Evolutionary conservation across 768 basidiomycete species (phyloP).

Genomic region (Mycena crocata): DNA sequence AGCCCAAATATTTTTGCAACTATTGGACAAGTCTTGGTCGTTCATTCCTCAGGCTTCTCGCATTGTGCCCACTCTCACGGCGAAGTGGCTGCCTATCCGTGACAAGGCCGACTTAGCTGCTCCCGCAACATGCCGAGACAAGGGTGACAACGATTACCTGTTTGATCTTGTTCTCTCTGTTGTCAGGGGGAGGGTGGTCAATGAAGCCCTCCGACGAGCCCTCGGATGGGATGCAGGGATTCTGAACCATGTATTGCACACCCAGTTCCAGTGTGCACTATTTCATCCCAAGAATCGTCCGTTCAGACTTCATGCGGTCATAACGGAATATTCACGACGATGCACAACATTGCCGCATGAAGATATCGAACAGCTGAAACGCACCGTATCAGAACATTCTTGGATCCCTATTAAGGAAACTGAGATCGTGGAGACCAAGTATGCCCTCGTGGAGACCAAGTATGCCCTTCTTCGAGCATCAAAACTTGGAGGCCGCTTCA

Average conservation of each 20-base stretch:
- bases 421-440: conserved; percentile 8
- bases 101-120: background rate
- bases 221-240: conserved; percentile 27
- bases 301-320: conserved; percentile 6
- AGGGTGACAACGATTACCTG: background rate
- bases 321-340: conserved; percentile 24
- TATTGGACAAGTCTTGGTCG: conserved; percentile 23
- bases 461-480: conserved; percentile 20
- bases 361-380: conserved; percentile 15
- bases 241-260: conserved; percentile 9
- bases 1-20: conserved; percentile 17
- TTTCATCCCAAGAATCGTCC: conserved; percentile 4
- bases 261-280: conserved; percentile 20
- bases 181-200: conserved; percentile 6
- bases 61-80: background rate
- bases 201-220: conserved; percentile 9
- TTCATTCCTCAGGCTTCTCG: background rate
- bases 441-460: conserved; percentile 18
- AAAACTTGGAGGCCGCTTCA: conserved; percentile 22
- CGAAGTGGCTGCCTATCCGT: conserved; percentile 25
- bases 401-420: conserved; percentile 24
- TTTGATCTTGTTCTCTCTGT: conserved; percentile 27
- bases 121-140: conserved; percentile 21
- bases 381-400: background rate
- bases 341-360: background rate